phyloP scores from a whole-genome alignment of 306 rosid species.

The Vicia sativa region DNA sequence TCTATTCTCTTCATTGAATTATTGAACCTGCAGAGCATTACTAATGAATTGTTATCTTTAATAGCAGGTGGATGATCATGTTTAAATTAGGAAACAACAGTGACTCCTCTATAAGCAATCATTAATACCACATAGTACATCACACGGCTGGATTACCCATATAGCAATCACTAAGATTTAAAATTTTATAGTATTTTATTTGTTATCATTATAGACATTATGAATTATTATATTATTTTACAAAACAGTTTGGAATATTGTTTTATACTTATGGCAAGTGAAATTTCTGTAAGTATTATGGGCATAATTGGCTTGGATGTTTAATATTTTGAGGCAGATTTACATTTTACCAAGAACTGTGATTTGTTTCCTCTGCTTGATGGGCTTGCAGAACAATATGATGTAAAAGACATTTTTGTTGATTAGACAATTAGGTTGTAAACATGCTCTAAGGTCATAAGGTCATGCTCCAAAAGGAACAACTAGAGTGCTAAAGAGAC shows the following conservation, averaged over 20 bases:
- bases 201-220: neutral
- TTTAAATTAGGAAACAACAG: conserved; percentile 30
- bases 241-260: no score
- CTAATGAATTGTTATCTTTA: conserved; percentile 18
- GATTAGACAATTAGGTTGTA: no score
- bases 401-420: no score
- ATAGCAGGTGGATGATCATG: conserved; percentile 25
- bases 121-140: neutral
- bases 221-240: neutral
- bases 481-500: no score
- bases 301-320: no score
- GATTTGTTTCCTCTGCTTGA: no score
- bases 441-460: neutral
- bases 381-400: no score
- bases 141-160: conserved; percentile 12
- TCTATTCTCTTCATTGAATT: conserved; percentile 5
- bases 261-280: no score
- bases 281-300: no score
- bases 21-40: neutral
- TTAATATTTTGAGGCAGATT: no score
- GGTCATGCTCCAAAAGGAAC: neutral
- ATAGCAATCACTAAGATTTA: neutral
- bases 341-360: no score
- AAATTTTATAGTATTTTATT: neutral
- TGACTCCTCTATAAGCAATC: neutral